Evolutionary conservation across 139 green algal genomes (phyloP), one percentile per base, ranked within the genome.

Genomic region (Coccomyxa sp.): DNA sequence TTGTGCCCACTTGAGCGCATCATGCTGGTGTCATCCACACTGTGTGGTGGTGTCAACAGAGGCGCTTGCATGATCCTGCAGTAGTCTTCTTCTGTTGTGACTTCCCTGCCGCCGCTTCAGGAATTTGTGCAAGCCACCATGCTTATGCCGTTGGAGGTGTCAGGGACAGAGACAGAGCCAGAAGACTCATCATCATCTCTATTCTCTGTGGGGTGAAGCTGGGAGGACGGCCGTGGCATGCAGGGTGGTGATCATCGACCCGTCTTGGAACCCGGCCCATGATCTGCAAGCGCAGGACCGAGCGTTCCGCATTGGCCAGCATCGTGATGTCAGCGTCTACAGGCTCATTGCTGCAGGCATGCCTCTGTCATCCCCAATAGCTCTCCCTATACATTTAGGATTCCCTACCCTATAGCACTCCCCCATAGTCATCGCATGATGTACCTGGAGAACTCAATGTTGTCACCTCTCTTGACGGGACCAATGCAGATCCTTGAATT

Each of bases 271-370:
- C 82, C 92, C 91, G 9, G 83, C 87, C 0, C 58, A 79, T 32
- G 91, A 95, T 74, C 82, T 91, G 75, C 89, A 92, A 77, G 92
- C 93, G 0, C 89, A 95, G 79, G 95, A 97, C 85, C 87, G 95
- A 0, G 91, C 95, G 0, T 98, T 91, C 82, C 88, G 95, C 57
- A 91, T 97, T 67, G 95, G 95, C 13, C 94, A 98, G 87, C 79
- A 71, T 25, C 86, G 90, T 0, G 90, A 98, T 81, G 92, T 98
- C 18, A 74, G 87, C 10, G 92, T 98, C 27, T 94, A 94, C 82
- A 88, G 93, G 32, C 87, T 98, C 13, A 81, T 97, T 15, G 90
- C 90, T 27, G 87, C 88, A 58, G 38, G 38, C 38, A 51, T 51
- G 38, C 38, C 38, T 51, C 38, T 51, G 38, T 7, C 38, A 51